Base-by-base conservation (phyloP, 768 basidiomycete species). In the Kwoniella mangroviensis region DNA sequence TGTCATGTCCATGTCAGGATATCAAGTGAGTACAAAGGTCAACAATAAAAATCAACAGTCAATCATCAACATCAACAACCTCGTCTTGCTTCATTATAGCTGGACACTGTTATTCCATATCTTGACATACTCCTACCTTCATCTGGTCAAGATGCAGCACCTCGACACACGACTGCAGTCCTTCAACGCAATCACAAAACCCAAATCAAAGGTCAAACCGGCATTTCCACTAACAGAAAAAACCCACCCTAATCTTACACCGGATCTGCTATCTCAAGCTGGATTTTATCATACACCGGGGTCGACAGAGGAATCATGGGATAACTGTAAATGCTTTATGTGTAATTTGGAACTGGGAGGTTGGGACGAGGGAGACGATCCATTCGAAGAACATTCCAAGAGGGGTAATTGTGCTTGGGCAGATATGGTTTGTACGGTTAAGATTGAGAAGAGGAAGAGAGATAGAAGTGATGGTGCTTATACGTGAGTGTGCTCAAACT, bases 351-450 rank as follows among this genome's bases (percentile, higher is more conserved):
- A 90, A 70, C 86, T 98, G 10, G 88, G 89, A 64, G 92, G 90
- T 21, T 98, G 95, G 95, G 91, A 91, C 57, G 86, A 85, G 55
- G 85, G 88, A 0, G 94, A 98, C 75, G 92, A 95, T 83, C 94
- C 95, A 1, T 91, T 91, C 73, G 86, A 88, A 51, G 90, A 96
- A 49, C 95, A 98, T 77, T 90, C 87, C 81, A 80, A 85, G 41
- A 92, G 93, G 77, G 90, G 90, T 73, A 85, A 79, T n/a, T 95
- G 93, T 82, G 86, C 89, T 5, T 97, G 94, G 93, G 94, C 92
- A 1, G 85, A 87, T 40, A 88, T 91, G 22, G 86, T 92, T 53
- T 97, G 94, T 82, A 89, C 89, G 26, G 65, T 91, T 22, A 84
- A 84, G 55, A 63, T 79, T n/a, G 79, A 80, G 59, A 79, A 72